Evolutionary conservation across 2,329 filamentous ascomycete species (phyloP), one percentile per base, ranked within the genome.

Genomic region (Pezizomycotina sp.): DNA sequence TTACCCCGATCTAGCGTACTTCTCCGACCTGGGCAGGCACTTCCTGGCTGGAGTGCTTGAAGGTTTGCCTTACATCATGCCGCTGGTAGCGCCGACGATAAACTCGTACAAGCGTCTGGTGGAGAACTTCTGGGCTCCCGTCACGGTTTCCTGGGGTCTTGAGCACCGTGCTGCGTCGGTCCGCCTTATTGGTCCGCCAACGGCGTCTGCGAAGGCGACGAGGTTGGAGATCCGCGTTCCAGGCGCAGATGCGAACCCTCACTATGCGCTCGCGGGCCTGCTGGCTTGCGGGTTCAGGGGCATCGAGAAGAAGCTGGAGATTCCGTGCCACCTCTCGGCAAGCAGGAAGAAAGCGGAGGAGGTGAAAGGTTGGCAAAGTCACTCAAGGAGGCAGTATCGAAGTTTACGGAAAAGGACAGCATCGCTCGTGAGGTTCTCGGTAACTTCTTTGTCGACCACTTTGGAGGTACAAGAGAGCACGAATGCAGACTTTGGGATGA

Each of bases 81-180:
- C 89, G 1, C 65, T 95, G 40, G 65, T 98, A 8, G 89, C 86
- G 1, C 89, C 89, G 0, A 98, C 82, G 1, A 71, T 98, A 53
- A 98, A 98, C 66, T 92, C 81, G 44, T 98, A 98, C 66, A 98
- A 98, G 62, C 76, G 89, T 3, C 68, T 98, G 1, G 89, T 98
- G 2, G 89, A 98, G 63, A 95, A 95, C 61, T 95, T 93, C 60
- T 98, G 89, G 89, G 89, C 89, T 0, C 89, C 89, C 0, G 89
- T 98, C 4, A 93, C 86, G 0, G 89, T 95, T 0, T 92, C 82
- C 0, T 98, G 89, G 89, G 89, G 89, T 1, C 62, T 93, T 4
- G 89, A 95, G 59, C 86, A 98, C 56, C 80, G 89, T 43, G 84
- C 83, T 4, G 86, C 89, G 0, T 91, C 80, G 0, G 77, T 98